Conservation (phyloP, 2,329 filamentous ascomycete species). For the Orbilia oligospora region DNA sequence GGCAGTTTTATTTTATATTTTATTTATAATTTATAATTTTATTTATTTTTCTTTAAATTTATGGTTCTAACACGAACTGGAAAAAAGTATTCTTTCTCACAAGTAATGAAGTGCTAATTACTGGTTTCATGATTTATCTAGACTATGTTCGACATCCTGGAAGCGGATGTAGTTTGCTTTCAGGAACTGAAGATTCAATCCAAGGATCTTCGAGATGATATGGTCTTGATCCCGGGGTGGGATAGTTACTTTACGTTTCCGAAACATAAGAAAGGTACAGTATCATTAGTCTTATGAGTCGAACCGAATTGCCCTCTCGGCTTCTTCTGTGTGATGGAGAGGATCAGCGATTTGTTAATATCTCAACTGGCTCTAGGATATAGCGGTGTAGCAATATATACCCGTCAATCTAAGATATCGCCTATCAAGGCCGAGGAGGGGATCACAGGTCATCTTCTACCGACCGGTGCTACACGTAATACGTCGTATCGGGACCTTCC, state of each 20-base stretch:
- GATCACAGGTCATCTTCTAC: constrained; percentile 83
- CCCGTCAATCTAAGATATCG: constrained; percentile 84
- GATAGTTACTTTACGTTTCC: constrained; percentile 96
- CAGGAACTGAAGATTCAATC: constrained; percentile 97
- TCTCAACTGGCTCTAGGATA: constrained; percentile 76
- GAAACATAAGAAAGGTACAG: constrained; percentile 87
- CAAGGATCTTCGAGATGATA: constrained; percentile 92
- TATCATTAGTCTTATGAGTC: not conserved
- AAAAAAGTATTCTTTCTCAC: not conserved
- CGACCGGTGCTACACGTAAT: constrained; percentile 76
- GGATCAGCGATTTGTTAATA: constrained; percentile 7
- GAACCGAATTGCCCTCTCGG: not conserved
- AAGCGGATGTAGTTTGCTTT: constrained; percentile 93
- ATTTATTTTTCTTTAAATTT: not conserved
- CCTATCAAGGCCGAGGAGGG: constrained; percentile 95
- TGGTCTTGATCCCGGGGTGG: constrained; percentile 95
- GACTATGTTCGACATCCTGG: constrained; percentile 94
- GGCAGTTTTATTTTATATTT: not conserved
- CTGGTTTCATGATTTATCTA: constrained; percentile 65
- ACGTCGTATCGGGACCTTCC: constrained; percentile 80
- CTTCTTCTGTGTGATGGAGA: not conserved
- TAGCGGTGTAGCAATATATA: constrained; percentile 95
- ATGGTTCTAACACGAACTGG: too few species aligned
- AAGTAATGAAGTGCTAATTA: not conserved
- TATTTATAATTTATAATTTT: not conserved